Percentiles rank a stretch among this genome's conserved stretches.
Conservation (phyloP, 2,329 filamentous ascomycete genomes). For the Lasiodiplodia gonubiensis region DNA sequence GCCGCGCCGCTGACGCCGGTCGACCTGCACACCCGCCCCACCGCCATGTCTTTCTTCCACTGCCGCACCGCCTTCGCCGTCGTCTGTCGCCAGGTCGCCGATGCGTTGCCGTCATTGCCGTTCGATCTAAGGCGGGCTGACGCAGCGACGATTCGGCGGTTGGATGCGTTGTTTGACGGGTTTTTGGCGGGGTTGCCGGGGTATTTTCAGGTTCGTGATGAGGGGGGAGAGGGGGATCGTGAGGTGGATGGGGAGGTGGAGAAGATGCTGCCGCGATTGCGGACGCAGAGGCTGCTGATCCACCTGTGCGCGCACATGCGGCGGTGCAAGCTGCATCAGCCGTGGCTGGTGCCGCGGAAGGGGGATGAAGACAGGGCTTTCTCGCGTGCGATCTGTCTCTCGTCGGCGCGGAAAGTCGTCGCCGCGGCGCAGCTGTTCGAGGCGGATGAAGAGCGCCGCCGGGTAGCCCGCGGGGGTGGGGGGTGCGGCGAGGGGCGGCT, state of each 20-base stretch:
- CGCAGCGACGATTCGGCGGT: neutral
- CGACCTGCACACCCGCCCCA: conserved; percentile 36
- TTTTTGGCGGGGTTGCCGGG: neutral
- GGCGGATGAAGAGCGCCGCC: neutral
- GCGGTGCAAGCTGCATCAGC: neutral
- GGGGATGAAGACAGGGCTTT: neutral
- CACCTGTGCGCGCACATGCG: neutral
- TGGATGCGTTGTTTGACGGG: neutral
- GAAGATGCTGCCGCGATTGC: neutral
- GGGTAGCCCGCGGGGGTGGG: neutral
- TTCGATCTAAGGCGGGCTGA: conserved; percentile 27
- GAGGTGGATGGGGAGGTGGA: neutral
- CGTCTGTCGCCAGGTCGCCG: conserved; percentile 46
- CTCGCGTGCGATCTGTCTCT: neutral
- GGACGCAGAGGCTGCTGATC: neutral
- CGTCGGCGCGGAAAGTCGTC: neutral
- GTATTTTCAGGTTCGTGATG: neutral
- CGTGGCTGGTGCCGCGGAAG: neutral
- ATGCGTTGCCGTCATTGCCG: conserved; percentile 38
- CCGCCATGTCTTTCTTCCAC: conserved; percentile 48
- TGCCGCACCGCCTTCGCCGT: conserved; percentile 34
- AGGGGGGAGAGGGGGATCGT: neutral
- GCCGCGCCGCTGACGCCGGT: conserved; percentile 28
- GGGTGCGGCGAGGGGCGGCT: neutral
- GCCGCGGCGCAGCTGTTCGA: neutral